Conservation (phyloP, 2,329 filamentous ascomycete genomes). For the Diplodia seriata region DNA sequence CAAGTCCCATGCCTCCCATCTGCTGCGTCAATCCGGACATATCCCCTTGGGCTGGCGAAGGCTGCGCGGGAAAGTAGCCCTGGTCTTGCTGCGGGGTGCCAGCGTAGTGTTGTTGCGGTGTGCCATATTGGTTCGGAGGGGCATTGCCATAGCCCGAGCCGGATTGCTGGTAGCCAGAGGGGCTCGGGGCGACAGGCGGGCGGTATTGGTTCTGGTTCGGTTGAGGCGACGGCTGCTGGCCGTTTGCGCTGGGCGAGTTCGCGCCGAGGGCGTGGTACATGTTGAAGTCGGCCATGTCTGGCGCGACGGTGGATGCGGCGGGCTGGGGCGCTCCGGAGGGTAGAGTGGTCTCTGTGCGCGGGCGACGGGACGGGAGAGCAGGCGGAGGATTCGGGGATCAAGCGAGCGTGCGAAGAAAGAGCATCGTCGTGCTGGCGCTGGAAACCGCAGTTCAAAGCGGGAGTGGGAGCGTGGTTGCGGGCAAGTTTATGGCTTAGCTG, state of each 20-base stretch:
- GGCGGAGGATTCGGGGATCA: conserved; percentile 14
- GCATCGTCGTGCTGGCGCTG: conserved; percentile 18
- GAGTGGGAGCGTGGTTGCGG: conserved; percentile 6
- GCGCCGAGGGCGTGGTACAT: conserved; percentile 47
- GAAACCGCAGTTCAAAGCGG: not conserved
- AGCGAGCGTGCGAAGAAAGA: conserved; percentile 17
- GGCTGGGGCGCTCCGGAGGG: conserved; percentile 1
- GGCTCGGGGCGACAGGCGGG: conserved; percentile 53
- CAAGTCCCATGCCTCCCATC: conserved; percentile 78
- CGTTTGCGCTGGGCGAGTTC: conserved; percentile 39
- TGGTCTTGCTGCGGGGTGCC: conserved; percentile 43
- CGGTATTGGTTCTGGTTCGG: conserved; percentile 47
- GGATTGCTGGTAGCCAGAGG: conserved; percentile 53
- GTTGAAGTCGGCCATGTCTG: conserved; percentile 40
- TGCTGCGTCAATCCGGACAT: conserved; percentile 67
- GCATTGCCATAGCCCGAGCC: conserved; percentile 44
- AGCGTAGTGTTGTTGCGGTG: conserved; percentile 41
- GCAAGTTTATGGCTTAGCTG: conserved; percentile 33
- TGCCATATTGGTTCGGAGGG: conserved; percentile 45
- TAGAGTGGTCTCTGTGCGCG: conserved; percentile 1
- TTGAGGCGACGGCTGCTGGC: conserved; percentile 34
- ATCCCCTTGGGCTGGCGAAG: conserved; percentile 40
- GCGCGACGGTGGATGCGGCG: conserved; percentile 12
- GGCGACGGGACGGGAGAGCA: conserved; percentile 9
- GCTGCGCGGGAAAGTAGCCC: conserved; percentile 53